Percentiles rank a stretch among this genome's conserved stretches.
Conservation (phyloP, 2,329 filamentous ascomycete genomes). For the Lecanicillium sp. region DNA sequence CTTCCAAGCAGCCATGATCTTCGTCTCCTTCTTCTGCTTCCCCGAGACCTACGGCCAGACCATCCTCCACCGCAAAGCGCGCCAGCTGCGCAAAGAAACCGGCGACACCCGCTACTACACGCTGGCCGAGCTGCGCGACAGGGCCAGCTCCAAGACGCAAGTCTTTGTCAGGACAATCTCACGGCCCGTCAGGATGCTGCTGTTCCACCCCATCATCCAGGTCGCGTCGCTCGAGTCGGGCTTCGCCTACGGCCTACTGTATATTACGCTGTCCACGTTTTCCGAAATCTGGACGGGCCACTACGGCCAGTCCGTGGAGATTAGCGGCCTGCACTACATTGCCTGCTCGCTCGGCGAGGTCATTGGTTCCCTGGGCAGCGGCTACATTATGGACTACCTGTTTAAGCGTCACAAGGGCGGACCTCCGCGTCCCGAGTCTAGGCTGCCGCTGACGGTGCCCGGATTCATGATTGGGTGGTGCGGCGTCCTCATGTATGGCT, state of each 20-base stretch:
- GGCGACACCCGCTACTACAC: conserved; percentile 24
- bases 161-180: conserved; percentile 25
- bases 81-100: conserved; percentile 22
- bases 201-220: conserved; percentile 54
- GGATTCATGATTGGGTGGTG: conserved; percentile 35
- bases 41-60: conserved; percentile 30
- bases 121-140: conserved; percentile 27
- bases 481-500: conserved; percentile 35
- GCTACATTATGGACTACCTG: conserved; percentile 32
- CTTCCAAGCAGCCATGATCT: conserved; percentile 29
- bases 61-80: conserved; percentile 25
- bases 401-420: conserved; percentile 15
- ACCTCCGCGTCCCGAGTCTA: conserved; percentile 45
- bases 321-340: conserved; percentile 58
- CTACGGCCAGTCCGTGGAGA: conserved; percentile 49
- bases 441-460: conserved; percentile 28
- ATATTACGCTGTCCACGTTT: conserved; percentile 56
- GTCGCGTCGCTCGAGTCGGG: conserved; percentile 46
- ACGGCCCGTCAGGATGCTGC: conserved; percentile 48
- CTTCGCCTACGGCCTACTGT: conserved; percentile 56
- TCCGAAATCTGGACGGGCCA: conserved; percentile 46
- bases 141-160: too few species aligned
- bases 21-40: conserved; percentile 23
- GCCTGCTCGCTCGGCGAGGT: conserved; percentile 57
- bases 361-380: conserved; percentile 41